phyloP scores from a whole-genome alignment of 805 yeast species.

The Saturnispora zaruensis region DNA sequence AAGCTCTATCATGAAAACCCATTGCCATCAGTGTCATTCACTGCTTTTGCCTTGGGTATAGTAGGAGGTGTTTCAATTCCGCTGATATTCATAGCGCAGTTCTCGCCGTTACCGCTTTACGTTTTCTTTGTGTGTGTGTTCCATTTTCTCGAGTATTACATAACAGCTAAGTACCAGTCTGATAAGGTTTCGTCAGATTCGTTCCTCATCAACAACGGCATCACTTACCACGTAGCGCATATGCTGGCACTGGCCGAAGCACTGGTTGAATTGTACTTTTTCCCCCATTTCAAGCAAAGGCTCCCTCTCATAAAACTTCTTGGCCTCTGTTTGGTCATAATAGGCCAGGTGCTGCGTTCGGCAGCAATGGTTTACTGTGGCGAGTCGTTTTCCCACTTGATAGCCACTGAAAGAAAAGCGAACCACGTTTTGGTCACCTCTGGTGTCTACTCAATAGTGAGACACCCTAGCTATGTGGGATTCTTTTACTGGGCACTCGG shows the following conservation, averaged over 20 bases:
- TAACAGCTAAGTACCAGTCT: constrained; percentile 69
- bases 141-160: constrained; percentile 75
- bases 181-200: constrained; percentile 61
- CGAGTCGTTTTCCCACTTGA: constrained; percentile 73
- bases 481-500: constrained; percentile 94
- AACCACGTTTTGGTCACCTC: constrained; percentile 62
- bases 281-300: constrained; percentile 34
- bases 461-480: constrained; percentile 92
- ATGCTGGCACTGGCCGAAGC: constrained; percentile 44
- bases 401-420: constrained; percentile 42
- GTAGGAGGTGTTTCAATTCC: constrained; percentile 33
- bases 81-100: constrained; percentile 18
- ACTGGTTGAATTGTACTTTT: constrained; percentile 32
- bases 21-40: constrained; percentile 34
- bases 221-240: constrained; percentile 51
- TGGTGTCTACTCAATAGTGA: constrained; percentile 57
- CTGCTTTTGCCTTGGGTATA: constrained; percentile 38
- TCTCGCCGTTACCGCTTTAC: constrained; percentile 36
- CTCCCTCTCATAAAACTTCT: constrained; percentile 15
- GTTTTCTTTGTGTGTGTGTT: constrained; percentile 47
- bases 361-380: constrained; percentile 85
- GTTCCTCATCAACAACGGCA: constrained; percentile 57
- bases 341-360: constrained; percentile 66
- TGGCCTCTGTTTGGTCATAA: constrained; percentile 42
- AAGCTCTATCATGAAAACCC: constrained; percentile 26